phyloP scores from a whole-genome alignment of 345 rosid species.

The Excoecaria cochinchinensis region DNA sequence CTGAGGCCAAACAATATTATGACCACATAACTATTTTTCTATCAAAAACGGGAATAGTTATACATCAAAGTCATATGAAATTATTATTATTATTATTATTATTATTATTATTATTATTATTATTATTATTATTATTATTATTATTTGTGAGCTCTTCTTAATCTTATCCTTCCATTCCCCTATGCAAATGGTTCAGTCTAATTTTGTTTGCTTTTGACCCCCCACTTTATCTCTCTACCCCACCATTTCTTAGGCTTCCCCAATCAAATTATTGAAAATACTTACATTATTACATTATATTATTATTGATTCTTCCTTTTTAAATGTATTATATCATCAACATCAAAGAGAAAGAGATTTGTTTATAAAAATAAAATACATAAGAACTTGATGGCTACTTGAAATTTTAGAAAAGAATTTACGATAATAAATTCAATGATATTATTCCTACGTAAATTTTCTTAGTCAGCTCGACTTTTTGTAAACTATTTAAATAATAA shows the following conservation, averaged over 20 bases:
- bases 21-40: background rate
- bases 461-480: no score
- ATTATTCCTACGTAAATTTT: no score
- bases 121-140: no score
- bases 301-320: background rate
- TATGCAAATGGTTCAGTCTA: background rate
- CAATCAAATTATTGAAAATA: background rate
- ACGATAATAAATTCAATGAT: no score
- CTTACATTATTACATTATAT: background rate
- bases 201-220: conserved; percentile 4
- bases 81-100: no score
- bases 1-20: background rate
- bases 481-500: no score
- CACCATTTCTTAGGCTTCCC: background rate
- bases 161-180: background rate
- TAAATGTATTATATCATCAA: no score
- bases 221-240: background rate
- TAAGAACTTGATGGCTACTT: background rate
- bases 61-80: no score
- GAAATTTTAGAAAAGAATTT: background rate
- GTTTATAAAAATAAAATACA: no score
- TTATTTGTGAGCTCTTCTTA: conserved; percentile 2
- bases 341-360: no score
- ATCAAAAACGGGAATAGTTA: no score
- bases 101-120: no score